Base-by-base conservation (phyloP, 495 filamentous ascomycete species). In the Podospora tetraspora region DNA sequence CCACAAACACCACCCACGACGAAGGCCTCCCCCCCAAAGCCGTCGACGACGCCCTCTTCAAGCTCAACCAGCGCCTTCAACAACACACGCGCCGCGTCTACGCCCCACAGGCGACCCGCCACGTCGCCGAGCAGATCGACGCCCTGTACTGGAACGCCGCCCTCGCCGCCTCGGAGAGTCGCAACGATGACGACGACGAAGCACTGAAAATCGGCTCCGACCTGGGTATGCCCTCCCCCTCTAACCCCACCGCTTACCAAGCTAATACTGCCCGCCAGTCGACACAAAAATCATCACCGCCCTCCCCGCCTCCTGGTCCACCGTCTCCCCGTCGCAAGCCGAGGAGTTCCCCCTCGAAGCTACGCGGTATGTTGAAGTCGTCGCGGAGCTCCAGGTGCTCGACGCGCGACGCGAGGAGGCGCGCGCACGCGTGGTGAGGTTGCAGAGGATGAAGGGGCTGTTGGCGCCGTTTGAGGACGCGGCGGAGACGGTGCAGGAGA, bases 61-160 rank as follows among this genome's bases (percentile, higher is more conserved):
- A 78, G 84, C 87, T 93, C 11, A 93, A 94, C 75, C 80, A 85
- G 58, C 79, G 80, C 24, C 79, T 92, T 52, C 86, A 85, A 64
- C 88, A 90, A 68, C 92, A 96, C 76, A 84, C 85, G 68, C 88
- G 87, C 32, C 81, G 88, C 37, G 88, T 87, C 19, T 94, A 94
- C 78, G 86, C 88, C 13, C 86, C 89, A 0, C 91, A 94, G 71
- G 87, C 90, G 0, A 86, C 88, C 66, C 86, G 91, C 43, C 90
- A 93, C 79, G 85, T 96, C 57, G 92, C 91, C 24, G 90, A 93
- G 77, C 92, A 96, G 81, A 88, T 96, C 58, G 88, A 93, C 71
- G 80, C 78, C 63, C 77, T 94, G 63, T 95, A 94, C 73, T 88
- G 87, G 73, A 83, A 84, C 56, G 79, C 76, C 2, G 82, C 83